These are phyloP conservation scores for Striga asiatica DNA, from an alignment of 257 asterid genomes.

Conservation along the genomic window DNA sequence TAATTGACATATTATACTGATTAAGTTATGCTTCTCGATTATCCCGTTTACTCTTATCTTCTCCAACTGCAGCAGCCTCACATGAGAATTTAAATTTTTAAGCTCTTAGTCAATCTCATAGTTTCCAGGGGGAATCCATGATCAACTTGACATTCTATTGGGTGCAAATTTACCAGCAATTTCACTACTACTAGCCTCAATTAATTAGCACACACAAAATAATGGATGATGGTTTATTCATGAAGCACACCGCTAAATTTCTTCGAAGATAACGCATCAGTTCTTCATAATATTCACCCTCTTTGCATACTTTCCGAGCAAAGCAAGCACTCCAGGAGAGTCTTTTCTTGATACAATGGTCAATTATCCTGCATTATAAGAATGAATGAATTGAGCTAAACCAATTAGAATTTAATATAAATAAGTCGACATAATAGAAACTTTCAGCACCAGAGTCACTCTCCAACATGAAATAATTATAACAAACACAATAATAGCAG, in stretches of 20 bases:
- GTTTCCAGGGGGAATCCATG: constrained; percentile 6
- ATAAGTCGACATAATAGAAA: not conserved
- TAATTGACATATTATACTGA: not conserved
- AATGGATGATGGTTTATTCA: constrained; percentile 15
- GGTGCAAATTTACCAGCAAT: not conserved
- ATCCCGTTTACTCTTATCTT: constrained; percentile 3
- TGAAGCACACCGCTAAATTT: constrained; percentile 67
- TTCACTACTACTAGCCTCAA: not conserved
- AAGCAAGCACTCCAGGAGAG: constrained; percentile 71
- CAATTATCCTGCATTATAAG: constrained; percentile 57
- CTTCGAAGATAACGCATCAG: constrained; percentile 93
- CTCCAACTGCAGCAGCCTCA: not conserved
- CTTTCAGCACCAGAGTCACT: too few species aligned
- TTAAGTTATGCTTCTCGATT: not conserved
- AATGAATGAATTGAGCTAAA: constrained; percentile 8
- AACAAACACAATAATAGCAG: too few species aligned
- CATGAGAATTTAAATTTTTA: not conserved
- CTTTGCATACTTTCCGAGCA: constrained; percentile 92
- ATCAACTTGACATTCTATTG: not conserved
- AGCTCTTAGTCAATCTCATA: not conserved
- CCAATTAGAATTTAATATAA: not conserved
- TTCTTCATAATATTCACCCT: constrained; percentile 92
- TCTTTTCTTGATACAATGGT: constrained; percentile 87
- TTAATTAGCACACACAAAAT: not conserved
- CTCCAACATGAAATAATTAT: too few species aligned